A percentile compares a stretch with the other conserved stretches of the same genome.
Conservation (phyloP, 73 alveolate species). For the Breviolum minutum region DNA sequence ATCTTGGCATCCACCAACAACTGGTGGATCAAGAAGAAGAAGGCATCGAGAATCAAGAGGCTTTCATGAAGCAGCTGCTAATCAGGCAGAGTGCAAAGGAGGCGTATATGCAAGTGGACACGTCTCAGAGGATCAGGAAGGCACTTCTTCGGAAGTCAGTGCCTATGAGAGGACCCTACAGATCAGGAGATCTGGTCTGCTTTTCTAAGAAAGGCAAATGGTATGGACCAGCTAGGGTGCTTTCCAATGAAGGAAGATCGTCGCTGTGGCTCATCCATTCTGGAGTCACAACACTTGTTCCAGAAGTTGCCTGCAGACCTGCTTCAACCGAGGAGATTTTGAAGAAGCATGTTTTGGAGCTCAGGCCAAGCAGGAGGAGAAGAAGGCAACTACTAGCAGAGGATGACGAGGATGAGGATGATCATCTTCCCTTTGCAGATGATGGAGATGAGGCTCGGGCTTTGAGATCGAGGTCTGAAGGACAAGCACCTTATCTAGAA, state of each 20-base stretch:
- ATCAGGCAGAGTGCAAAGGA: background rate
- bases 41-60: background rate
- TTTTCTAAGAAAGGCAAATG: background rate
- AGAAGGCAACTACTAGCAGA: background rate
- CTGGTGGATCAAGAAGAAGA: background rate
- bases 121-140: background rate
- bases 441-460: background rate
- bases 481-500: background rate
- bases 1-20: background rate
- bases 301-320: background rate
- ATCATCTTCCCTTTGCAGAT: background rate
- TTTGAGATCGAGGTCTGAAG: background rate
- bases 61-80: background rate
- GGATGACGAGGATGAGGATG: background rate
- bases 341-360: background rate
- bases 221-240: slow-evolving; percentile 4
- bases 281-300: background rate
- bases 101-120: background rate
- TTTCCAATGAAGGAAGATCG: background rate
- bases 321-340: background rate
- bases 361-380: background rate
- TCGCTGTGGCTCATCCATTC: background rate
- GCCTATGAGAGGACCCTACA: slow-evolving; percentile 15
- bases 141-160: background rate
- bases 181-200: background rate